Conservation (phyloP, 2,329 filamentous ascomycete genomes). For the Pseudocercospora vitis region DNA sequence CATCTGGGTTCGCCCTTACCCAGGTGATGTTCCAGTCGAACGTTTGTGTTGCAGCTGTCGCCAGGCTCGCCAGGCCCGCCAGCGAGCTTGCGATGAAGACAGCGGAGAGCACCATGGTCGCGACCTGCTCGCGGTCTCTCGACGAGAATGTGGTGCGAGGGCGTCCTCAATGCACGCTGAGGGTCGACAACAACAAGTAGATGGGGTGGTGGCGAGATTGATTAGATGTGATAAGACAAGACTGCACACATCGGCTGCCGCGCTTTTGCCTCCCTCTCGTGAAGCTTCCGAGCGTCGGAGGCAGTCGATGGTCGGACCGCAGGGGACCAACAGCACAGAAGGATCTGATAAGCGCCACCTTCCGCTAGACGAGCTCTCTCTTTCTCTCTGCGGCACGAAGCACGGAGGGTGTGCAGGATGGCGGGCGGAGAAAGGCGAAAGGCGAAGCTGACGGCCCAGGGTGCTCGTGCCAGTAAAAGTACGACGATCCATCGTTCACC, state of each 20-base stretch:
- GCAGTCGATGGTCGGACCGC: not conserved
- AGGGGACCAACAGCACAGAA: slow-evolving; percentile 1
- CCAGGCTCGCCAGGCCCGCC: slow-evolving; percentile 14
- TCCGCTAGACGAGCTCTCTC: not conserved
- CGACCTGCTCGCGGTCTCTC: not conserved
- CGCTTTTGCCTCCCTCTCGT: not conserved
- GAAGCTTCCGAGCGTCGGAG: slow-evolving; percentile 17
- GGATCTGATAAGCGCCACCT: slow-evolving; percentile 23
- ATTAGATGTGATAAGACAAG: slow-evolving; percentile 23
- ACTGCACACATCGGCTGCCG: slow-evolving; percentile 3
- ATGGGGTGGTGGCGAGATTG: slow-evolving; percentile 12
- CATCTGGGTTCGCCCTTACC: slow-evolving; percentile 58
- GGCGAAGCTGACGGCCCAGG: slow-evolving; percentile 1
- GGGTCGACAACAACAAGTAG: not conserved
- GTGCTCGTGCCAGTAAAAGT: not conserved
- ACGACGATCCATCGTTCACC: not conserved
- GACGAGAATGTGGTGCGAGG: not conserved
- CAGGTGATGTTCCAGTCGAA: slow-evolving; percentile 49
- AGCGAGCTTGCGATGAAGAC: slow-evolving; percentile 18
- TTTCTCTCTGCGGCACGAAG: slow-evolving; percentile 1
- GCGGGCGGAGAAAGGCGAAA: slow-evolving; percentile 5
- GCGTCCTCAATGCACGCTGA: not conserved
- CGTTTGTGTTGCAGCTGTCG: slow-evolving; percentile 23
- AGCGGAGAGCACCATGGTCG: slow-evolving; percentile 6
- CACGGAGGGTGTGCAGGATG: slow-evolving; percentile 4